These are phyloP conservation scores for Termitomyces sp. DNA, from an alignment of 768 basidiomycete genomes.

Conservation along the genomic window DNA sequence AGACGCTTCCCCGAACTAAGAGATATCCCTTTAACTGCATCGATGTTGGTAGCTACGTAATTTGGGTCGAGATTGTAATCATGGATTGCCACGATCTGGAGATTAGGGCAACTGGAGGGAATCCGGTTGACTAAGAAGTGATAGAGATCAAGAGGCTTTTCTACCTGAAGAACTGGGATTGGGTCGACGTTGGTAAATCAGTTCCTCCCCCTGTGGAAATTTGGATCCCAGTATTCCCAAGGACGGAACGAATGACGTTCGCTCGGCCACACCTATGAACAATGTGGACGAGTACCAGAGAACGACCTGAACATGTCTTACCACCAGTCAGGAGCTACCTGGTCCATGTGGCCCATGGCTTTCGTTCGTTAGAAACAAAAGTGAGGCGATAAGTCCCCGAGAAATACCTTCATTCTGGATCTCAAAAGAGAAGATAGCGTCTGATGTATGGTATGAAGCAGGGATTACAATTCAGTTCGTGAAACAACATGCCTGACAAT, in stretches of 20 bases:
- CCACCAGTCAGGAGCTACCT: constrained; percentile 23
- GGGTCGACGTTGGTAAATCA: constrained; percentile 20
- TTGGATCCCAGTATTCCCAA: constrained; percentile 20
- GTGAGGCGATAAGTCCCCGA: neutral
- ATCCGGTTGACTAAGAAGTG: neutral
- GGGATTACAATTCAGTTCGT: neutral
- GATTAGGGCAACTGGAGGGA: constrained; percentile 14
- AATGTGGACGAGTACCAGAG: neutral
- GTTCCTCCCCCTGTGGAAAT: constrained; percentile 23
- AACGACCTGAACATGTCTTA: neutral
- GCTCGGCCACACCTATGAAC: constrained; percentile 17
- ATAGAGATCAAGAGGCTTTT: neutral
- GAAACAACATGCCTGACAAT: constrained; percentile 14
- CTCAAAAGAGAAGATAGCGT: constrained; percentile 22
- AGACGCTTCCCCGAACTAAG: constrained; percentile 28
- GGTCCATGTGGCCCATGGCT: constrained; percentile 23
- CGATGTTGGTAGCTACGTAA: constrained; percentile 33
- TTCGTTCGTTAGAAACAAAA: neutral
- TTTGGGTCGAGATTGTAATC: constrained; percentile 41
- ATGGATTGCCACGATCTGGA: constrained; percentile 21
- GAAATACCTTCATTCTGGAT: constrained; percentile 19
- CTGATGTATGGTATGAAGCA: neutral
- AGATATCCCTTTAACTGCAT: constrained; percentile 32
- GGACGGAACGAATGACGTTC: constrained; percentile 19
- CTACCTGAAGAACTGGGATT: constrained; percentile 22